Conservation (phyloP, 2,329 filamentous ascomycete genomes). For the Stemphylium lycopersici region DNA sequence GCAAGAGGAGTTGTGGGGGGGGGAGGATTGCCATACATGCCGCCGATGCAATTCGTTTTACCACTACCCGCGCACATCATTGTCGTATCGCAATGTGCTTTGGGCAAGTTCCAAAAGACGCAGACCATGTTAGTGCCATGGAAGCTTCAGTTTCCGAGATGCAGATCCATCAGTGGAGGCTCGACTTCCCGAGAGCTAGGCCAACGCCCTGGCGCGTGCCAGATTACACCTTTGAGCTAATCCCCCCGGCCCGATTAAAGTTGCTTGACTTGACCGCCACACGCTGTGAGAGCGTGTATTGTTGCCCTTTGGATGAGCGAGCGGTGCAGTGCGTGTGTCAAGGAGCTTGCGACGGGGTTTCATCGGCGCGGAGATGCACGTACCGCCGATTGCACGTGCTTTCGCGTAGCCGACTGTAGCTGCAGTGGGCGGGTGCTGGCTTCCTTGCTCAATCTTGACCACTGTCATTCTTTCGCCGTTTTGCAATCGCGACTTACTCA, state of each 20-base stretch:
- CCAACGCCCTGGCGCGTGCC: slow-evolving; percentile 18
- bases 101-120: slow-evolving; percentile 6
- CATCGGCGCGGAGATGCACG: slow-evolving; percentile 22
- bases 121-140: slow-evolving; percentile 26
- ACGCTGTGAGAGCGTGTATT: slow-evolving; percentile 27
- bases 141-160: slow-evolving; percentile 22
- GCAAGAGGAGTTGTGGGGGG: slow-evolving; percentile 6
- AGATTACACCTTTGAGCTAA: slow-evolving; percentile 20
- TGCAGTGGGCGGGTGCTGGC: background rate
- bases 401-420: slow-evolving; percentile 2
- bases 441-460: background rate
- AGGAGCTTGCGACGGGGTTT: slow-evolving; percentile 23
- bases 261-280: slow-evolving; percentile 6
- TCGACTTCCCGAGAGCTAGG: slow-evolving; percentile 1
- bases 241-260: slow-evolving; percentile 3
- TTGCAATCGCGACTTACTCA: background rate
- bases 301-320: slow-evolving; percentile 27
- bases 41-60: slow-evolving; percentile 20
- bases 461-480: background rate
- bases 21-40: background rate
- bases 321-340: slow-evolving; percentile 35
- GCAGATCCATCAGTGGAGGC: slow-evolving; percentile 16
- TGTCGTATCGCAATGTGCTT: slow-evolving; percentile 5
- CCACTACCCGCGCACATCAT: slow-evolving; percentile 9
- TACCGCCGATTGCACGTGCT: slow-evolving; percentile 13